Base-by-base conservation (phyloP, 1,284 basidiomycete species). In the Phellopilus nigrolimitatus region DNA sequence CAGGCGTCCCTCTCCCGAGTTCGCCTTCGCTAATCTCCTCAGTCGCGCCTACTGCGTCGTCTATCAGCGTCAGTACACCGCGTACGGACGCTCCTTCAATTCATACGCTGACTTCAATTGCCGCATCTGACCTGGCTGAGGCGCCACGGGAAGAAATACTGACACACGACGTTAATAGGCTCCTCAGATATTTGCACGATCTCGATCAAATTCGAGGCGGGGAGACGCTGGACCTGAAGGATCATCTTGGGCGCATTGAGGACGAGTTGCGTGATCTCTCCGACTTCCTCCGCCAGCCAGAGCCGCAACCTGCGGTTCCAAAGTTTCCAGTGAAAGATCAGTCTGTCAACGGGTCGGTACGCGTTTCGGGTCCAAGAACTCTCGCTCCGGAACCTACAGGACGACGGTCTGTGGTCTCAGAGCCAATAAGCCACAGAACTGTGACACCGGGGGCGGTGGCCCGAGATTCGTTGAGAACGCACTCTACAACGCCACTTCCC, bases 151-250 rank as follows among this genome's bases (percentile, higher is more conserved):
- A 65, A 59, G 74, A 64, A 63, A 77, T 72, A 52, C 63, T 84
- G 44, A 76, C 74, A 3, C 72, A 77, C n/a, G 86, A 89, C 58
- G 72, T 91, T 21, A 80, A 83, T 57, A 71, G 76, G 6, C 64
- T 91, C 9, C 72, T 82, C 21, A 76, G 84, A 8, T 78, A 83
- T 53, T 64, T 91, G n/a, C 74, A 80, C 25, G 73, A 77, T 7
- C 69, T 83, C 30, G 78, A 88, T 59, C 71, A 73, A 31, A 67
- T 70, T 13, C 68, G 83, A 49, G 79, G 78, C 0, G 70, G 75
- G 1, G 86, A 90, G 57, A 76, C 73, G 41, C 68, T 75, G 33
- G 81, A 82, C 13, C 63, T 89, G 19, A 71, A 75, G 1, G 78
- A 78, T 33, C 79, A 81, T 56, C 67, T 91, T 2, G 71, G 72